phyloP scores from a whole-genome alignment of 495 filamentous ascomycete species.

The Xylaria flabelliformis region DNA sequence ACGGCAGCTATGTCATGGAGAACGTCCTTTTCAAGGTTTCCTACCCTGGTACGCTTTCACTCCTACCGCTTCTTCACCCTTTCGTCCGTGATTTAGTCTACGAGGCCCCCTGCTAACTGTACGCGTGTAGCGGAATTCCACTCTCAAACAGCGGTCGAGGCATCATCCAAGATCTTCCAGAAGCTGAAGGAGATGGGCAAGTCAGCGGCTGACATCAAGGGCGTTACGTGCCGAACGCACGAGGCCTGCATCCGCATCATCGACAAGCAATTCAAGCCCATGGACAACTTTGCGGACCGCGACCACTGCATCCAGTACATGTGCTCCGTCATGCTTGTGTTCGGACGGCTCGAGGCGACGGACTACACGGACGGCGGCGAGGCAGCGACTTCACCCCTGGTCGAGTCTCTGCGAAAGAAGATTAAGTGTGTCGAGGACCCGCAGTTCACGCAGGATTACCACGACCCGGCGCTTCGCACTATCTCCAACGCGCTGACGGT shows the following conservation, averaged over 20 bases:
- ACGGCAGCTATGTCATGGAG: conserved; percentile 99
- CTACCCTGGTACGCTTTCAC: conserved; percentile 73
- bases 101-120: not conserved
- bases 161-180: conserved; percentile 82
- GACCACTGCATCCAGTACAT: conserved; percentile 99
- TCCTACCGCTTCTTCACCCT: not conserved
- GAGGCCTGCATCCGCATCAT: conserved; percentile 99
- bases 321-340: conserved; percentile 93
- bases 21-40: conserved; percentile 99
- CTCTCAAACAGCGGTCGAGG: conserved; percentile 97
- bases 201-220: conserved; percentile 92
- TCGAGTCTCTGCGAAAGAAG: conserved; percentile 87
- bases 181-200: conserved; percentile 85
- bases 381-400: conserved; percentile 85
- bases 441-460: conserved; percentile 93
- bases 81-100: not conserved
- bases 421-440: conserved; percentile 96
- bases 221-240: conserved; percentile 91
- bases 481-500: conserved; percentile 96
- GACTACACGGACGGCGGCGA: conserved; percentile 93
- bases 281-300: conserved; percentile 99
- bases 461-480: conserved; percentile 87
- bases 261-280: conserved; percentile 99
- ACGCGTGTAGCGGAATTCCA: conserved; percentile 84
- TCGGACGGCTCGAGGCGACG: conserved; percentile 84